phyloP scores from a whole-genome alignment of 1,284 basidiomycete species.

The Kalmanozyma brasiliensis region DNA sequence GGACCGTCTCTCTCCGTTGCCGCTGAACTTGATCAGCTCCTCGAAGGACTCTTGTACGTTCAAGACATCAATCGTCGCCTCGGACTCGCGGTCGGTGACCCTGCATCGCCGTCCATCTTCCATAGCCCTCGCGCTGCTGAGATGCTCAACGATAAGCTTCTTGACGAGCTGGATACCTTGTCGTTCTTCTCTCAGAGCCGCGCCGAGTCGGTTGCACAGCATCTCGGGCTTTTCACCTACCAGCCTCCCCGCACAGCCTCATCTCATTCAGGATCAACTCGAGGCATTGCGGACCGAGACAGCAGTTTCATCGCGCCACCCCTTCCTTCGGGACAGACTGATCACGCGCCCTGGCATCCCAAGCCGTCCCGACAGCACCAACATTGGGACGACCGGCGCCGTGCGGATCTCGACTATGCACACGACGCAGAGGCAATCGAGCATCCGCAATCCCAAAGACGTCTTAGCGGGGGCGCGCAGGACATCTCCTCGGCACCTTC shows the following conservation, averaged over 20 bases:
- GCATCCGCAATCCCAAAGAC: background rate
- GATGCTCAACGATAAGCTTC: constrained; percentile 17
- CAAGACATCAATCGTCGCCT: constrained; percentile 45
- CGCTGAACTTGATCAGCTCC: constrained; percentile 29
- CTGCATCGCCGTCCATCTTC: constrained; percentile 30
- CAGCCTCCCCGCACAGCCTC: background rate
- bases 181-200: constrained; percentile 29
- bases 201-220: constrained; percentile 25
- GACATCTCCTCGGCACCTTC: background rate
- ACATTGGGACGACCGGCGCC: constrained; percentile 19
- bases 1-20: constrained; percentile 22
- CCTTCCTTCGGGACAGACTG: constrained; percentile 19
- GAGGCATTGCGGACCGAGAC: background rate
- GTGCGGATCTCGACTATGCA: background rate
- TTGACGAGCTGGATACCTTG: constrained; percentile 37
- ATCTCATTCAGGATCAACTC: too few relatives aligned
- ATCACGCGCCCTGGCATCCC: constrained; percentile 7
- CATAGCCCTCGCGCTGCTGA: constrained; percentile 14
- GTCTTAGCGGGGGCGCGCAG: background rate
- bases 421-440: constrained; percentile 1
- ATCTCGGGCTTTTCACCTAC: constrained; percentile 19
- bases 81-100: constrained; percentile 13
- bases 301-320: background rate
- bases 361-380: constrained; percentile 3
- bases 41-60: constrained; percentile 34